Percentiles rank a stretch among this genome's conserved stretches.
These are phyloP conservation scores for Tolypocladium capitatum DNA, from an alignment of 2,329 filamentous ascomycete species.

Conservation along the genomic window DNA sequence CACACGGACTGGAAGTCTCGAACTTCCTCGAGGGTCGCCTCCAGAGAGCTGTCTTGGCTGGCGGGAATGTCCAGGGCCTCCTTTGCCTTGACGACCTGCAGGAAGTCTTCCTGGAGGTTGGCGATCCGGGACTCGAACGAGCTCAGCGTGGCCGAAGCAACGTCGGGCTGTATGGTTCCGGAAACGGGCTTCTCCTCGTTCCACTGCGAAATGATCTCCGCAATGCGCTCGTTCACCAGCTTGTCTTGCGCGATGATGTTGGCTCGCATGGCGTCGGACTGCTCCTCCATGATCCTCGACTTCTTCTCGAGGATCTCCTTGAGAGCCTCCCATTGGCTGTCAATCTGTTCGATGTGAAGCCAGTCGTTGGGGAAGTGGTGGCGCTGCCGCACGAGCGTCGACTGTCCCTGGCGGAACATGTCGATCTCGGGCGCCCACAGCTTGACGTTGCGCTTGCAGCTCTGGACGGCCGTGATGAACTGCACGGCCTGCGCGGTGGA, in stretches of 20 bases:
- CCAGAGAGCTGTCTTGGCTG: constrained; percentile 65
- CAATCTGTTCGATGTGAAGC: constrained; percentile 91
- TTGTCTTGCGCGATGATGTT: constrained; percentile 94
- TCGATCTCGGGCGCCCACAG: constrained; percentile 93
- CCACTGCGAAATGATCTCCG: constrained; percentile 76
- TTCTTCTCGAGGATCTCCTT: constrained; percentile 88
- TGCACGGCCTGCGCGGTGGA: constrained; percentile 95
- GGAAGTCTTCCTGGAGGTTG: constrained; percentile 71
- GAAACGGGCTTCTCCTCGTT: constrained; percentile 95
- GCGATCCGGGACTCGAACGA: constrained; percentile 78
- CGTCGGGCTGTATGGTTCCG: constrained; percentile 79
- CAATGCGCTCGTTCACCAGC: constrained; percentile 77
- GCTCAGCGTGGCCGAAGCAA: constrained; percentile 69
- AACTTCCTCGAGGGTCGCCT: constrained; percentile 84
- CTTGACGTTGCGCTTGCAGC: constrained; percentile 87
- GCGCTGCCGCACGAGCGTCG: constrained; percentile 76
- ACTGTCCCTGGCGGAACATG: constrained; percentile 89
- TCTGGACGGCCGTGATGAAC: constrained; percentile 96
- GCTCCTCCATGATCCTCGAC: constrained; percentile 89
- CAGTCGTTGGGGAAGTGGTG: constrained; percentile 91
- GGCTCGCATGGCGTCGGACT: constrained; percentile 84
- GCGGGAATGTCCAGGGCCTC: constrained; percentile 86
- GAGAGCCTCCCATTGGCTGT: constrained; percentile 87
- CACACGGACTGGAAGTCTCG: constrained; percentile 98
- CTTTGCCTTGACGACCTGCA: constrained; percentile 93